These are phyloP conservation scores for Choricystis sp. DNA, from an alignment of 139 green algal species.

Conservation along the genomic window DNA sequence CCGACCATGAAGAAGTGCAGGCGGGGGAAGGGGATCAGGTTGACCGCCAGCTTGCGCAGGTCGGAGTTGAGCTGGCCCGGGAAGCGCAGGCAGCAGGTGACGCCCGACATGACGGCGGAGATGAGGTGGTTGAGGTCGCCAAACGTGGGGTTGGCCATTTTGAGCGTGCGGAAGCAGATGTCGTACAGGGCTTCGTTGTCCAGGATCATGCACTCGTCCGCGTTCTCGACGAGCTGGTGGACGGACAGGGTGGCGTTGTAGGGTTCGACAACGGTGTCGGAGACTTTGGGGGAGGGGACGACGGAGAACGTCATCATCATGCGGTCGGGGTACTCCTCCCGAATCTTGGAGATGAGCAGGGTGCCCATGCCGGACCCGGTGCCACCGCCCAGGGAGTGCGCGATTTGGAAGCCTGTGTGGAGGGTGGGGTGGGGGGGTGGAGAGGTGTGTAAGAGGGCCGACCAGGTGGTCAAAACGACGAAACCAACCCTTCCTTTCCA, in stretches of 20 bases:
- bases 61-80: slow-evolving; percentile 85
- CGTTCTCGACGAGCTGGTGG: slow-evolving; percentile 87
- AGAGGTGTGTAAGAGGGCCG: not conserved
- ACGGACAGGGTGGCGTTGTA: slow-evolving; percentile 80
- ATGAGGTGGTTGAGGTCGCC: slow-evolving; percentile 92
- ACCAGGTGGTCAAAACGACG: not conserved
- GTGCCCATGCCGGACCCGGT: slow-evolving; percentile 96
- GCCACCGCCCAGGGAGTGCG: slow-evolving; percentile 84
- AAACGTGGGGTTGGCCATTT: slow-evolving; percentile 89
- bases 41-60: slow-evolving; percentile 81
- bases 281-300: slow-evolving; percentile 91
- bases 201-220: slow-evolving; percentile 91
- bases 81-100: slow-evolving; percentile 93
- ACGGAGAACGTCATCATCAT: slow-evolving; percentile 99
- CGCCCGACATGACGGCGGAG: slow-evolving; percentile 71
- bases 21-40: slow-evolving; percentile 86
- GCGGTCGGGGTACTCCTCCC: slow-evolving; percentile 93
- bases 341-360: slow-evolving; percentile 95
- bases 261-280: slow-evolving; percentile 73
- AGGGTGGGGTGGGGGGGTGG: not conserved
- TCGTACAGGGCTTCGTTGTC: slow-evolving; percentile 97
- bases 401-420: slow-evolving; percentile 77
- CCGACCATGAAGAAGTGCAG: slow-evolving; percentile 94
- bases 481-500: not conserved
- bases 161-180: slow-evolving; percentile 96